Base-by-base conservation (phyloP, 352 stramenopile genomes). In the Globisporangium paroecandrum region DNA sequence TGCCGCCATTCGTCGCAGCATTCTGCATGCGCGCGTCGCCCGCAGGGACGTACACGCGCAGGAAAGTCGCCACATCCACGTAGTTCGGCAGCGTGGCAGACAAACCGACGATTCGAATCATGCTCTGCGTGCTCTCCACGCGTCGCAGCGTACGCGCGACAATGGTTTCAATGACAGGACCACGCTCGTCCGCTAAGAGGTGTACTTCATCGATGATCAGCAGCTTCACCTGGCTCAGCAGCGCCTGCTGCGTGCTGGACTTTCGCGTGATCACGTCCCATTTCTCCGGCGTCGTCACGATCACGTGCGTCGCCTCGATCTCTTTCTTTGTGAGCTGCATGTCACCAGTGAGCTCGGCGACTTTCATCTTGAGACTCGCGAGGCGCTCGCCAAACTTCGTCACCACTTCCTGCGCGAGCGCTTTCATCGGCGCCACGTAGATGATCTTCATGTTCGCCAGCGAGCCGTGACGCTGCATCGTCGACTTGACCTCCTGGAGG, bases 171-270 rank as follows among this genome's bases (percentile, higher is more conserved):
- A 99, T 99, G 1, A 99, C 98, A 6, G 97, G 97, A 9, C 98
- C 98, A 65, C 98, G 92, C 66, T 99, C 97, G 65, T 99, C 97
- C 2, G 97, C 98, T 1, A 99, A 80, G 56, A 99, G 81, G 71
- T 99, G 98, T 10, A 99, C 97, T 84, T 99, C 98, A 75, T 99
- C 98, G 70, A 99, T 99, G 71, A 99, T 99, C 15, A 99, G 77
- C 29, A 99, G 84, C 57, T 96, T 95, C 56, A 98, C 98, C 61
- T 97, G 84, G 51, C 82, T 89, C 10, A 96, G 69, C 41, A 97
- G 75, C 24, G 85, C 79, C 70, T 98, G 97, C 76, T 99, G 97
- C 5, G 82, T 88, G 58, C 82, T 85, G 20, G 78, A 89, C 80
- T 99, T 99, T 51, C 98, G 82, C 59, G 98, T 99, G 38, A 99